Evolutionary conservation across 2,329 filamentous ascomycete species (phyloP).

Genomic region (Colletotrichum chlorophyti): DNA sequence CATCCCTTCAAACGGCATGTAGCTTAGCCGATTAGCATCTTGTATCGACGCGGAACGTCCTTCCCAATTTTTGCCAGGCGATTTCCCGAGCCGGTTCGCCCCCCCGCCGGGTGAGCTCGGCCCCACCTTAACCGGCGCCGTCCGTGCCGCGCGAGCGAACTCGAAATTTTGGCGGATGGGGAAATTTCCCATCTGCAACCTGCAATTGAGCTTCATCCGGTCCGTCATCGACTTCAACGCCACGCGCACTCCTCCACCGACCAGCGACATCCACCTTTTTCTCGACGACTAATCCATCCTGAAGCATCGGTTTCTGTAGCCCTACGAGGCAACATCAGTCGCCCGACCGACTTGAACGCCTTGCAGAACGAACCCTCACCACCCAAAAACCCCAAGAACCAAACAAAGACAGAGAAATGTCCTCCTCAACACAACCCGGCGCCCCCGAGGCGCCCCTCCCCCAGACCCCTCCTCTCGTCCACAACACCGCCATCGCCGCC

Average conservation of each 20-base stretch:
- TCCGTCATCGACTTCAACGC: too few relatives aligned
- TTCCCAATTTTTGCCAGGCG: too few relatives aligned
- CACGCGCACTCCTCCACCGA: too few relatives aligned
- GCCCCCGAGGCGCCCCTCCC: not conserved
- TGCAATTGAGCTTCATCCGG: not conserved
- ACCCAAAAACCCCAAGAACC: not conserved
- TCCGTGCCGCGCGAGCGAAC: not conserved
- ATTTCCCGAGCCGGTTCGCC: too few relatives aligned
- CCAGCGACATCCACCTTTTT: too few relatives aligned
- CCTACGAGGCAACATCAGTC: too few relatives aligned
- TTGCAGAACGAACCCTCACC: not conserved
- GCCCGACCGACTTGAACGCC: conserved; percentile 1
- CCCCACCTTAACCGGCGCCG: conserved; percentile 12
- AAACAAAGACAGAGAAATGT: not conserved
- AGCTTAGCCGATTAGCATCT: too few relatives aligned
- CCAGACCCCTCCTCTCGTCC: conserved; percentile 43
- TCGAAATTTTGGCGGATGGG: conserved; percentile 8
- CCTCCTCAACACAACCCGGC: conserved; percentile 15
- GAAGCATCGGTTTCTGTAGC: too few relatives aligned
- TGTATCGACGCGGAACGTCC: too few relatives aligned
- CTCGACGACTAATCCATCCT: too few relatives aligned
- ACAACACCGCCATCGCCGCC: conserved; percentile 55
- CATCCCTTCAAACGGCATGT: too few relatives aligned
- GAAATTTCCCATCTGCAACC: conserved; percentile 1
- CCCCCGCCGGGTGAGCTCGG: not conserved